Percentiles rank a stretch among this genome's conserved stretches.
phyloP scores from a whole-genome alignment of 352 stramenopile species.

The Globisporangium rhizosaccharum region DNA sequence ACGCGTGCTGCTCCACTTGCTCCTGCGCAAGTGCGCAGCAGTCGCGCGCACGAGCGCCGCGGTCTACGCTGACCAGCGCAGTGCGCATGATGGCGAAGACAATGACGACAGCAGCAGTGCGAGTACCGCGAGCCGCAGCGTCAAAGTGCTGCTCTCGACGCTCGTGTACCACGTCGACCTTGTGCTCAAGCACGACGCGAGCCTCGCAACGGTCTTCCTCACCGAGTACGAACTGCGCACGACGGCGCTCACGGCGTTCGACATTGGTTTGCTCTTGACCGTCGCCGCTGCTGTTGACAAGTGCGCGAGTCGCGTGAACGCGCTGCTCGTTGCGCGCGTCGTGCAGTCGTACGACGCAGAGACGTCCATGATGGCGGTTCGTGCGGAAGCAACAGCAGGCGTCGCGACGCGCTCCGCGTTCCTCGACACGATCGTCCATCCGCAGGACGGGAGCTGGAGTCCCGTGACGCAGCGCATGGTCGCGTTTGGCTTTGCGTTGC shows the following conservation, averaged over 20 bases:
- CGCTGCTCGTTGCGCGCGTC: constrained; percentile 23
- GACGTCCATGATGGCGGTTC: background rate
- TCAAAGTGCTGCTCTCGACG: constrained; percentile 35
- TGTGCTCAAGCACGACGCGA: constrained; percentile 37
- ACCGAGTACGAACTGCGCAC: constrained; percentile 28
- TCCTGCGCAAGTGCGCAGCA: constrained; percentile 28
- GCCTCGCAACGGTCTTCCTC: constrained; percentile 30
- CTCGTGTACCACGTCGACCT: constrained; percentile 56
- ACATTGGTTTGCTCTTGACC: constrained; percentile 38
- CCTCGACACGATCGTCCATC: constrained; percentile 20
- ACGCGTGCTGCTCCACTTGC: constrained; percentile 28
- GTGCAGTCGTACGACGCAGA: constrained; percentile 19
- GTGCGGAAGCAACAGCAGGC: background rate
- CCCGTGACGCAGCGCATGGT: constrained; percentile 30
- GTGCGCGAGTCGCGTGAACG: constrained; percentile 19
- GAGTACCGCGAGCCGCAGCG: constrained; percentile 7
- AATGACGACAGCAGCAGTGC: background rate
- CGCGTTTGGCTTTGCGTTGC: constrained; percentile 25
- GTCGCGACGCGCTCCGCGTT: constrained; percentile 15
- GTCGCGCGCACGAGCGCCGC: constrained; percentile 2
- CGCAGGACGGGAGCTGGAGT: constrained; percentile 29
- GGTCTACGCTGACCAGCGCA: constrained; percentile 9
- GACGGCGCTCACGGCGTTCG: constrained; percentile 31
- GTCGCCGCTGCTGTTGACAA: constrained; percentile 28
- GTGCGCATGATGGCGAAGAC: background rate